Base-by-base conservation (phyloP, 192 early-diverging fungal genomes). In the Umbelopsis ramanniana region DNA sequence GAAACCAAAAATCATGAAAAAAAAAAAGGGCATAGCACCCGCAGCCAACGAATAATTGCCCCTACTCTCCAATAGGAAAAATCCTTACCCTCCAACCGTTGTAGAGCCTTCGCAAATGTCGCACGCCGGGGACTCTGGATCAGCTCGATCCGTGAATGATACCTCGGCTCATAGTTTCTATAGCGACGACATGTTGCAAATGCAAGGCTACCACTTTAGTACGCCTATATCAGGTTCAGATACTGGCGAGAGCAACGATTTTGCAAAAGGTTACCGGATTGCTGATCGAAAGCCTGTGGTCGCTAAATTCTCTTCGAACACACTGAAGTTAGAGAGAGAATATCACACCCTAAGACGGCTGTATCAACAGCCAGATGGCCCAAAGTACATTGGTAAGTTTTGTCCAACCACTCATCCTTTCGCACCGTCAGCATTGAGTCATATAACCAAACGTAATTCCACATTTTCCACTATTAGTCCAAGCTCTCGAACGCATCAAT, bases 151-250 rank as follows among this genome's bases (percentile, higher is more conserved):
- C 17, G 47, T 54, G 23, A 75, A 57, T 29, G 74, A 75, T 38
- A 45, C 68, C 21, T 67, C 69, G 5, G 60, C 46, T 14, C 52
- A 52, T 52, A 70, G 48, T 35, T 23, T 55, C n/a, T 53, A 53
- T 29, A 52, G 70, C 14, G 75, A 72, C 24, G 57, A 63, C 57
- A 10, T 48, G 15, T 15, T 76, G 23, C 75, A 76, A 43, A 76
- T 76, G 45, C 75, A 70, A 23, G 70, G 70, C 52, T 76, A 76
- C 21, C 70, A 72, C 33, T 76, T 76, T 17, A 76, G 24, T n/a
- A 47, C 52, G 14, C 75, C 75, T 7, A 55, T 68, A 24, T 48
- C 75, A 50, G 66, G 69, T 43, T 57, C 70, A 29, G 69, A 55
- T 54, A 66, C 66, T 68, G 75, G 75, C 1, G 75, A 76, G 21